Conservation (phyloP, 768 basidiomycete genomes). For the Austroboletus eburneus region DNA sequence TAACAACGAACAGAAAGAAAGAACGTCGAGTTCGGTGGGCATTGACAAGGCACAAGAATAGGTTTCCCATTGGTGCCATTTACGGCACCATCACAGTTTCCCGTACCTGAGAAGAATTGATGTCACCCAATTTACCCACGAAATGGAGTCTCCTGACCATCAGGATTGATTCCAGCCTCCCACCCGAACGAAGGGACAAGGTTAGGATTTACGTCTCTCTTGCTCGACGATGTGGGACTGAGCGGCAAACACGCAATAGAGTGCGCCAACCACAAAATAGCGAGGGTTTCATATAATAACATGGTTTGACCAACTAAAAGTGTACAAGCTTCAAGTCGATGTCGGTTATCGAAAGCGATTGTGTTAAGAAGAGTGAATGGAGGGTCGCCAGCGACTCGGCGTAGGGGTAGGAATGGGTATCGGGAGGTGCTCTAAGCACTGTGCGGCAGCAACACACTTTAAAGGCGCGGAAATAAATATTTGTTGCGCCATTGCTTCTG, state of each 20-base stretch:
- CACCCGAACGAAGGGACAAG: conserved; percentile 63
- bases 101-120: conserved; percentile 40
- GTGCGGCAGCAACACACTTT: neutral
- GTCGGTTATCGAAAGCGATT: neutral
- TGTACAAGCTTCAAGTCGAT: neutral
- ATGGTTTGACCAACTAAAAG: conserved; percentile 7
- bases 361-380: conserved; percentile 4
- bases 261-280: conserved; percentile 8
- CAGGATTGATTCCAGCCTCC: conserved; percentile 53
- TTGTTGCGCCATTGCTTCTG: conserved; percentile 18
- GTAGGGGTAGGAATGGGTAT: conserved; percentile 7
- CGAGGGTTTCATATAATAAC: conserved; percentile 10
- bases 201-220: conserved; percentile 47
- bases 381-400: conserved; percentile 20
- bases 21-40: conserved; percentile 51
- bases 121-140: neutral
- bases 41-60: conserved; percentile 60
- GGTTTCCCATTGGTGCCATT: conserved; percentile 51
- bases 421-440: neutral
- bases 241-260: conserved; percentile 15
- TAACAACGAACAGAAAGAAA: conserved; percentile 45
- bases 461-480: neutral
- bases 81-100: conserved; percentile 66
- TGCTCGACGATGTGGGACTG: conserved; percentile 6
- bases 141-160: conserved; percentile 37